phyloP scores from a whole-genome alignment of 352 stramenopile genomes.

The Globisporangium yorkense region DNA sequence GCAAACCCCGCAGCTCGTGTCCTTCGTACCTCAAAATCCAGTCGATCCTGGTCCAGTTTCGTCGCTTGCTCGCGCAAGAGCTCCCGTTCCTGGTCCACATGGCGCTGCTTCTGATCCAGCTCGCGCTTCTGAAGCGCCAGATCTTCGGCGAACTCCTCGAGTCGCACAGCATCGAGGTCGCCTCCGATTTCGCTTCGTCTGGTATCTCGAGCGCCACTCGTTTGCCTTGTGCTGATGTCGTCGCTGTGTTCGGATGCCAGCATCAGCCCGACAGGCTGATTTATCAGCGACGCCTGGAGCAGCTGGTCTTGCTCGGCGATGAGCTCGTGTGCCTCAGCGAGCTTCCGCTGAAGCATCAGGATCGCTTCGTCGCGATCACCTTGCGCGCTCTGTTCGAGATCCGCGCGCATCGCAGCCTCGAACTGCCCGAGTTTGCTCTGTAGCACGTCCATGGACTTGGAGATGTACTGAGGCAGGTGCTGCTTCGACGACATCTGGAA shows the following conservation, averaged over 20 bases:
- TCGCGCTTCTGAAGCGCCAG: conserved; percentile 28
- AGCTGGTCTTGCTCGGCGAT: conserved; percentile 68
- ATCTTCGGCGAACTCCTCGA: conserved; percentile 18
- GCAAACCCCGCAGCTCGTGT: not conserved
- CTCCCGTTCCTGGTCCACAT: conserved; percentile 38
- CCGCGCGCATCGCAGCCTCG: conserved; percentile 47
- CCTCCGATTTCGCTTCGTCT: too few relatives aligned
- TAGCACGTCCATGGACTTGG: conserved; percentile 39
- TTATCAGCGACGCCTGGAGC: conserved; percentile 50
- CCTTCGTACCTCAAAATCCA: conserved; percentile 44
- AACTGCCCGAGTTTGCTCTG: conserved; percentile 45
- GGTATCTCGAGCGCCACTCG: not conserved
- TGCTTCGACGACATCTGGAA: conserved; percentile 65
- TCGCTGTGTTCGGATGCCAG: not conserved
- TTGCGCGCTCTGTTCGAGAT: conserved; percentile 27
- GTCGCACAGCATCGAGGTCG: not conserved
- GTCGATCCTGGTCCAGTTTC: conserved; percentile 56
- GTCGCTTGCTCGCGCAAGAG: conserved; percentile 42
- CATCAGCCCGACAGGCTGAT: conserved; percentile 4
- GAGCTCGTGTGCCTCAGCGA: conserved; percentile 54
- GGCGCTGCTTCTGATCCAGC: conserved; percentile 23
- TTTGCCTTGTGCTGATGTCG: not conserved
- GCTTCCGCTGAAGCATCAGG: conserved; percentile 44
- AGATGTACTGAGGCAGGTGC: conserved; percentile 46
- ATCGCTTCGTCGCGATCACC: conserved; percentile 23